Base-by-base conservation (phyloP, 2,329 filamentous ascomycete species). In the Diaporthe caulivora region DNA sequence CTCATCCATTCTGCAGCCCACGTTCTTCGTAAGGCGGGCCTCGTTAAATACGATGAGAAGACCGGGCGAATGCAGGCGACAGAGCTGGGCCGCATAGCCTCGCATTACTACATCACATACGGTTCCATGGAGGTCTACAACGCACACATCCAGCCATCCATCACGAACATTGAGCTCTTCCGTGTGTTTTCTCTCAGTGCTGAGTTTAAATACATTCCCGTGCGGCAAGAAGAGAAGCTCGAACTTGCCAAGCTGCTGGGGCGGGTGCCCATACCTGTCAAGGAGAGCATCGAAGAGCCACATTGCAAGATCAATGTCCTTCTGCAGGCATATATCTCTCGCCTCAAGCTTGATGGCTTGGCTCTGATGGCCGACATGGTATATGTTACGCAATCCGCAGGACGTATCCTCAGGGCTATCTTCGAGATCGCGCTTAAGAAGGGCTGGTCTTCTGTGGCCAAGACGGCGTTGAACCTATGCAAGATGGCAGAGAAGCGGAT, bases 401-500 rank as follows among this genome's bases (percentile, higher is more conserved):
- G 97, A 42, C 95, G 97, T 89, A 98, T 99, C 78, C 86, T 99
- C 58, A 92, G 97, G 72, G 97, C 97, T 0, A 93, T 99, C 65
- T 99, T 98, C 77, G 97, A 99, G 84, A 98, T 99, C 71, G 93
- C 94, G n/a, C 85, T 99, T 77, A 97, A 96, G 85, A 98, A 98
- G 83, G 96, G 96, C 44, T 99, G 96, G 96, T 92, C 97, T 0
- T 93, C 92, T 21, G 97, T 98, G 4, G 94, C 97, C 11, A 98
- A 97, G 85, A 95, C 93, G 75, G 95, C 97, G 0, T 87, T 99
- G 54, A 94, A 98, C 78, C 89, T 99, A 70, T 99, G 97, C 86
- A 99, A 99, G 86, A 98, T 98, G 95, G 97, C 96, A 0, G 97
- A 99, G 86, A 98, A 98, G 87, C 91, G 97, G 65, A 99, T 99